Percentiles rank a stretch among this genome's conserved stretches.
Evolutionary conservation across 2,329 filamentous ascomycete genomes (phyloP).

Genomic region (Fusarium lyarnte): DNA sequence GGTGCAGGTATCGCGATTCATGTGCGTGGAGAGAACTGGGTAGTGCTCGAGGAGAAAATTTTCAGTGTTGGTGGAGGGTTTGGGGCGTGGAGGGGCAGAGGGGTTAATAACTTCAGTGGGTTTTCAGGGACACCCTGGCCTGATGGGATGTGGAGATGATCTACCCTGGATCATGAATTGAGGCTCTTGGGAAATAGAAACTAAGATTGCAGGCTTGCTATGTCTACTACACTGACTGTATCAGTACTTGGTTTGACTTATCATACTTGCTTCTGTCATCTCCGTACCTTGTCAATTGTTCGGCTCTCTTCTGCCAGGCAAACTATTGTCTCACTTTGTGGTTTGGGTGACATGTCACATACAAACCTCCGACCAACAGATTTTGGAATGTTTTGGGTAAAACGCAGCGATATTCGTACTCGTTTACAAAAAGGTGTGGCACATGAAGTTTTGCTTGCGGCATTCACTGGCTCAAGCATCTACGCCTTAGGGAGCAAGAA

Average conservation of each 20-base stretch:
- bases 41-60: not conserved
- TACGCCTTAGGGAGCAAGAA: no score
- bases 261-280: fast-evolving
- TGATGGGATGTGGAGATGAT: not conserved
- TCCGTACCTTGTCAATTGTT: fast-evolving
- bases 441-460: not conserved
- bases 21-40: not conserved
- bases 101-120: slow-evolving; percentile 17
- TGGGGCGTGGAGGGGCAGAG: not conserved
- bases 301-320: fast-evolving
- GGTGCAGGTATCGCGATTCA: not conserved
- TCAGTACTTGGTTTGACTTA: fast-evolving
- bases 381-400: no score
- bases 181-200: not conserved
- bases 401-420: not conserved
- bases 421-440: not conserved
- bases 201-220: not conserved
- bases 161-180: slow-evolving; percentile 2
- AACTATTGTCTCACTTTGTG: fast-evolving
- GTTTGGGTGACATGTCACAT: fast-evolving
- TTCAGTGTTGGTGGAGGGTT: not conserved
- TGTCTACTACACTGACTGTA: no score
- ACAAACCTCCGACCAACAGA: not conserved
- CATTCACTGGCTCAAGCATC: not conserved
- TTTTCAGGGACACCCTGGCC: slow-evolving; percentile 15